Percentiles rank a stretch among this genome's conserved stretches.
Evolutionary conservation across 768 basidiomycete species (phyloP).

Genomic region (Amanita molliuscula): DNA sequence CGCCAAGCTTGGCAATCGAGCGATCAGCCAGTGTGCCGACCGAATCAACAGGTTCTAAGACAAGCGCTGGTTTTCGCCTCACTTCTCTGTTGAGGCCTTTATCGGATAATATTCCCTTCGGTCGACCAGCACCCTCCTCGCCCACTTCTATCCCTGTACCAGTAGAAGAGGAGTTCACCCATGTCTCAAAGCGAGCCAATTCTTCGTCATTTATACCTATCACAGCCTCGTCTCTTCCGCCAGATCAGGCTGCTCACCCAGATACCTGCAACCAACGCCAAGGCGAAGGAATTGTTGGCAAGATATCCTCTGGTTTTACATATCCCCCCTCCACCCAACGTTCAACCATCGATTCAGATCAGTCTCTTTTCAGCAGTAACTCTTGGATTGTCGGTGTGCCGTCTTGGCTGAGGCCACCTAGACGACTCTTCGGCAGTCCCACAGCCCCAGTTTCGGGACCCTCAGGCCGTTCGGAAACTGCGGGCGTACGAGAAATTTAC

Average conservation of each 20-base stretch:
- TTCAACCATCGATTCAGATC: constrained; percentile 36
- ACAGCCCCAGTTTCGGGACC: constrained; percentile 15
- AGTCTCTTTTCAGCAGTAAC: constrained; percentile 31
- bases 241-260: constrained; percentile 4
- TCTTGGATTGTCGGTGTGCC: constrained; percentile 63
- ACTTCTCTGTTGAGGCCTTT: constrained; percentile 60
- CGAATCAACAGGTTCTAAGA: constrained; percentile 20
- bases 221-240: constrained; percentile 31
- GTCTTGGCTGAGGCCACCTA: constrained; percentile 53
- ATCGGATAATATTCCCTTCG: constrained; percentile 34
- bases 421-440: constrained; percentile 28
- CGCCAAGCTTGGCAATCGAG: constrained; percentile 21
- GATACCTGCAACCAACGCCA: constrained; percentile 4
- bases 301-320: constrained; percentile 44
- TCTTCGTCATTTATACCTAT: constrained; percentile 50
- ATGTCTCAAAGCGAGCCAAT: constrained; percentile 47
- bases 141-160: constrained; percentile 21
- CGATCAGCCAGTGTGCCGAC: constrained; percentile 29
- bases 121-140: constrained; percentile 14
- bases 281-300: constrained; percentile 11
- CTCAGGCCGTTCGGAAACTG: constrained; percentile 16
- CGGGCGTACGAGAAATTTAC: constrained; percentile 51
- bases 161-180: constrained; percentile 47
- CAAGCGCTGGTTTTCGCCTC: constrained; percentile 47
- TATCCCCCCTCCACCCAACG: constrained; percentile 66